Conservation (phyloP, 495 filamentous ascomycete species). For the Amniculicola lignicola region DNA sequence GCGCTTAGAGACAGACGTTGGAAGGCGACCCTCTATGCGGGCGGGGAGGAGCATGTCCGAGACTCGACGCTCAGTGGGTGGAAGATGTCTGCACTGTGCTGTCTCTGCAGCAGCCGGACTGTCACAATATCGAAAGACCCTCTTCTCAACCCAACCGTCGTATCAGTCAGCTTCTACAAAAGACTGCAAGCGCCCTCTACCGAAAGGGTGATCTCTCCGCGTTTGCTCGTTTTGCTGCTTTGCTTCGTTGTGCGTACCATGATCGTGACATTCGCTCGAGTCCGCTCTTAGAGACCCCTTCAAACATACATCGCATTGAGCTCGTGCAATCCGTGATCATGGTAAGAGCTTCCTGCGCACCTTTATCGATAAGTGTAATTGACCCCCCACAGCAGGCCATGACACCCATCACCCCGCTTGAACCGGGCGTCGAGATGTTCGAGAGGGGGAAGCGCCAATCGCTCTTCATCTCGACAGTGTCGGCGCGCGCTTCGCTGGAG, state of each 20-base stretch:
- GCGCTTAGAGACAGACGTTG: constrained; percentile 22
- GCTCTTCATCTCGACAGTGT: constrained; percentile 27
- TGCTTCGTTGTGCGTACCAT: constrained; percentile 25
- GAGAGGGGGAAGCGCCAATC: constrained; percentile 38
- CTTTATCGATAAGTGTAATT: constrained; percentile 8
- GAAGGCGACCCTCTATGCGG: background rate
- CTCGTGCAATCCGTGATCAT: constrained; percentile 25
- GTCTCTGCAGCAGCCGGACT: constrained; percentile 22
- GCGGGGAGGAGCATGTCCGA: constrained; percentile 20
- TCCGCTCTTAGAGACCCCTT: constrained; percentile 10
- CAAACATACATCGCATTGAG: constrained; percentile 1
- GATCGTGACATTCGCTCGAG: constrained; percentile 12
- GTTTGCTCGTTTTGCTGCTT: constrained; percentile 25
- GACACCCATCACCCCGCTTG: constrained; percentile 41
- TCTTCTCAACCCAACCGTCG: constrained; percentile 7
- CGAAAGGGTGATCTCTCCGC: constrained; percentile 26
- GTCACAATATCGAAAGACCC: constrained; percentile 18
- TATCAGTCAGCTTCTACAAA: constrained; percentile 38
- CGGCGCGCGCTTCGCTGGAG: constrained; percentile 25
- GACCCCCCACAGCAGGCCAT: constrained; percentile 33
- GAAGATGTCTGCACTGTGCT: constrained; percentile 16
- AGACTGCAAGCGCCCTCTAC: constrained; percentile 38
- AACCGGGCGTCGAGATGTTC: constrained; percentile 53
- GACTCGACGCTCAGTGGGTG: constrained; percentile 23
- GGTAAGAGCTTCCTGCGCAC: constrained; percentile 15